Conservation (phyloP, 495 filamentous ascomycete genomes). For the Daldinia bambusicola region DNA sequence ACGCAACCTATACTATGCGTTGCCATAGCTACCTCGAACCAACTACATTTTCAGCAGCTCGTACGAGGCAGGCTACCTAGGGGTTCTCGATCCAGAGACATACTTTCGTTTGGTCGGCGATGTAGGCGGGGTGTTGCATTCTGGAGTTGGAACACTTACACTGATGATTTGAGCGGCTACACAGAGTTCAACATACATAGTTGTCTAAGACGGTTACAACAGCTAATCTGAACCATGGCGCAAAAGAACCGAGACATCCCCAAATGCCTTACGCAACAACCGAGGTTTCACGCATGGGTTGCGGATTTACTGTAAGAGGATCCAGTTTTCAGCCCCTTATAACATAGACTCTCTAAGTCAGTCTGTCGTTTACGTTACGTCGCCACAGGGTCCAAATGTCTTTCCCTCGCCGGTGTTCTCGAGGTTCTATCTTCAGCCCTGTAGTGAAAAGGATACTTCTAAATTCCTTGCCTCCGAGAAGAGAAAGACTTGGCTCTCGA, state of each 20-base stretch:
- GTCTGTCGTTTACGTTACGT: not conserved
- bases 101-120: slow-evolving; percentile 11
- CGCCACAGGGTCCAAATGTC: slow-evolving; percentile 28
- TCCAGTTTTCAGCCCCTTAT: slow-evolving; percentile 8
- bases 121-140: slow-evolving; percentile 5
- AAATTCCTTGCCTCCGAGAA: not conserved
- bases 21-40: not conserved
- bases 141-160: slow-evolving; percentile 1
- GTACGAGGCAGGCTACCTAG: slow-evolving; percentile 9
- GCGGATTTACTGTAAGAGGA: not conserved
- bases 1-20: slow-evolving; percentile 6
- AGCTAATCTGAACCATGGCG: slow-evolving; percentile 27
- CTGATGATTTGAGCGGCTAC: slow-evolving; percentile 1
- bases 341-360: not conserved
- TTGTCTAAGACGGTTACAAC: slow-evolving; percentile 5
- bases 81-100: slow-evolving; percentile 12
- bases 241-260: slow-evolving; percentile 38
- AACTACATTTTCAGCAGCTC: not conserved
- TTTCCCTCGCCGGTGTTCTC: slow-evolving; percentile 23
- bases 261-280: not conserved
- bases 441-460: slow-evolving; percentile 11
- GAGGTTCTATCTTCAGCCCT: slow-evolving; percentile 21
- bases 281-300: not conserved
- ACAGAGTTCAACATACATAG: slow-evolving; percentile 1
- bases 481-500: not conserved